Evolutionary conservation across 2,329 filamentous ascomycete genomes (phyloP).

Genomic region (Emmonsiellopsis sp.): DNA sequence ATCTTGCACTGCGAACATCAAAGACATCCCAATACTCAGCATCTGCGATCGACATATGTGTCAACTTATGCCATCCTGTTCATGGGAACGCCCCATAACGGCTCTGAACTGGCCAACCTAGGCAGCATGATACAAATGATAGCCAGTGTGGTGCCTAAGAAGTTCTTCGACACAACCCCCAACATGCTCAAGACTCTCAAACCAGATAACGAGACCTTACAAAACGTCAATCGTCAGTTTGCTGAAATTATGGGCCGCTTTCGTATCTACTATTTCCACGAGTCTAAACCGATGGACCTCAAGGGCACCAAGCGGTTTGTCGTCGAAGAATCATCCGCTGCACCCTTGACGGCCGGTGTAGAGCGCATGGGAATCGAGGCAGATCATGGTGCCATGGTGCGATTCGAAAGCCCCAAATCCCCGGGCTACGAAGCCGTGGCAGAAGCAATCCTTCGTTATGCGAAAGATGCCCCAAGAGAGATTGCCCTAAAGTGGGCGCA

Average conservation of each 20-base stretch:
- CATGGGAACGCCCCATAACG: constrained; percentile 66
- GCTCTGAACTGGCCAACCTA: constrained; percentile 61
- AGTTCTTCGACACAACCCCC: constrained; percentile 58
- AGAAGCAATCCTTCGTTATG: constrained; percentile 39
- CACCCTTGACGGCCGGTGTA: constrained; percentile 59
- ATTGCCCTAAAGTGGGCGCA: constrained; percentile 52
- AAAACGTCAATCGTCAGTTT: constrained; percentile 66
- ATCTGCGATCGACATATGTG: constrained; percentile 59
- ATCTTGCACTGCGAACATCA: constrained; percentile 59
- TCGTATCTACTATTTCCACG: constrained; percentile 67
- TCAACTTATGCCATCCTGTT: constrained; percentile 71
- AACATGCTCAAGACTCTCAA: constrained; percentile 63
- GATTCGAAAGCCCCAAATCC: constrained; percentile 55
- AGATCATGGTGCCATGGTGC: constrained; percentile 64
- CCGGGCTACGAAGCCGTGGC: constrained; percentile 54
- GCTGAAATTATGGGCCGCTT: constrained; percentile 62
- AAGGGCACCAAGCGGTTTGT: constrained; percentile 55
- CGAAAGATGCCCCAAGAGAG: constrained; percentile 44
- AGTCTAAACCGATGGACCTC: constrained; percentile 62
- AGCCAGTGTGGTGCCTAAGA: constrained; percentile 55
- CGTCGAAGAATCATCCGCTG: constrained; percentile 61
- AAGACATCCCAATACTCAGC: constrained; percentile 46
- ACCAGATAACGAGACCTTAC: constrained; percentile 62
- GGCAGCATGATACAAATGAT: constrained; percentile 59
- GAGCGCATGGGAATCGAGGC: constrained; percentile 67